Evolutionary conservation across 768 basidiomycete species (phyloP).

Genomic region (Lactarius evosmus): DNA sequence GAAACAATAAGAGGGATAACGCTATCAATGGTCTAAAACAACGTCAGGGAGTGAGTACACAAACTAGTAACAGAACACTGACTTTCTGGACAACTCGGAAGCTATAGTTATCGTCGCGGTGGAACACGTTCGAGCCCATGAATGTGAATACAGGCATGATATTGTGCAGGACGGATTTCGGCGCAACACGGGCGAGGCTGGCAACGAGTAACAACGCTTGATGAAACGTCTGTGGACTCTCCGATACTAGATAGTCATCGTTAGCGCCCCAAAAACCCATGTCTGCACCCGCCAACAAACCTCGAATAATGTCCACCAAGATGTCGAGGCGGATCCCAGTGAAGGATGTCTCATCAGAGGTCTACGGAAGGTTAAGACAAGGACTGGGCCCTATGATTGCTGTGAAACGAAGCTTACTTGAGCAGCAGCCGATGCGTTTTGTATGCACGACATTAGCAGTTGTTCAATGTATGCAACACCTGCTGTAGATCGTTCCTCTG

Average conservation of each 20-base stretch:
- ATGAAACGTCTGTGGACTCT: conserved; percentile 92
- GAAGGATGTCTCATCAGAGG: conserved; percentile 49
- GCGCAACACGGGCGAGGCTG: conserved; percentile 74
- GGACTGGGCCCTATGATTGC: neutral
- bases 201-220: conserved; percentile 88
- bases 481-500: conserved; percentile 50
- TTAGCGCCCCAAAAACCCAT: conserved; percentile 12
- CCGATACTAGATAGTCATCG: conserved; percentile 52
- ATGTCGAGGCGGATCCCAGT: conserved; percentile 75
- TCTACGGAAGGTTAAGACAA: conserved; percentile 37
- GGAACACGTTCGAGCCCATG: conserved; percentile 98
- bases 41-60: neutral
- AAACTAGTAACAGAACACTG: conserved; percentile 12
- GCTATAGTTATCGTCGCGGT: conserved; percentile 92
- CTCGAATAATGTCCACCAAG: conserved; percentile 81
- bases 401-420: conserved; percentile 40
- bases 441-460: conserved; percentile 77
- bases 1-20: conserved; percentile 92
- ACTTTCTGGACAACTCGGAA: conserved; percentile 95
- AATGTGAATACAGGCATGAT: conserved; percentile 99
- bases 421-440: conserved; percentile 56
- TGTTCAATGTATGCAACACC: conserved; percentile 80
- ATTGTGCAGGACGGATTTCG: conserved; percentile 89
- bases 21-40: conserved; percentile 76
- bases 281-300: conserved; percentile 39